phyloP scores from a whole-genome alignment of 2,329 filamentous ascomycete genomes.

The Aurifilum marmelostoma region DNA sequence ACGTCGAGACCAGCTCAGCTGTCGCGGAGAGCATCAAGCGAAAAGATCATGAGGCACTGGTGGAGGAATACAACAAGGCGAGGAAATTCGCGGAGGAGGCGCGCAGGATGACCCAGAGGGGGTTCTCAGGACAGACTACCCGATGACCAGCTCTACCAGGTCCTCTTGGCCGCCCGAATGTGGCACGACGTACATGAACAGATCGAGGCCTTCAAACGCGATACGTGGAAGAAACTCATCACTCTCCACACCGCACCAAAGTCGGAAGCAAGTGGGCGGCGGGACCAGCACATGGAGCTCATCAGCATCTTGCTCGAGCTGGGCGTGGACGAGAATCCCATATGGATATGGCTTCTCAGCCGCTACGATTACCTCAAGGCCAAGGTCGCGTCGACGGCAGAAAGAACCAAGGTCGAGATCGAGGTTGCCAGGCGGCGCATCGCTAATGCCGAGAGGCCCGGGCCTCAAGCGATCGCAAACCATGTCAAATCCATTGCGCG shows the following conservation, averaged over 20 bases:
- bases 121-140: conserved; percentile 59
- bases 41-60: conserved; percentile 84
- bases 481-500: conserved; percentile 76
- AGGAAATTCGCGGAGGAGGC: conserved; percentile 80
- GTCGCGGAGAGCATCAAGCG: conserved; percentile 86
- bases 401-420: conserved; percentile 88
- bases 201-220: conserved; percentile 82
- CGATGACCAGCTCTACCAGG: conserved; percentile 81
- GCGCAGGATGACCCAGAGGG: conserved; percentile 65
- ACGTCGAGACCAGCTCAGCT: conserved; percentile 78
- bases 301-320: conserved; percentile 89
- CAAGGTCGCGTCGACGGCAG: conserved; percentile 78
- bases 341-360: conserved; percentile 93
- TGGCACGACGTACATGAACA: conserved; percentile 93
- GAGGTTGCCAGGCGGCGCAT: conserved; percentile 85
- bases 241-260: conserved; percentile 64
- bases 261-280: conserved; percentile 56
- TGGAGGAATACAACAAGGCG: conserved; percentile 86
- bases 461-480: conserved; percentile 68
- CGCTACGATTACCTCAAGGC: conserved; percentile 87
- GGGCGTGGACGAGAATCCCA: conserved; percentile 92
- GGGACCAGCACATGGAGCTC: conserved; percentile 87
- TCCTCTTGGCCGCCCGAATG: conserved; percentile 88
- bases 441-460: conserved; percentile 73
- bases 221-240: conserved; percentile 82